Evolutionary conservation across 371 early-diverging fungal genomes (phyloP).

Genomic region (Mucor sp.): DNA sequence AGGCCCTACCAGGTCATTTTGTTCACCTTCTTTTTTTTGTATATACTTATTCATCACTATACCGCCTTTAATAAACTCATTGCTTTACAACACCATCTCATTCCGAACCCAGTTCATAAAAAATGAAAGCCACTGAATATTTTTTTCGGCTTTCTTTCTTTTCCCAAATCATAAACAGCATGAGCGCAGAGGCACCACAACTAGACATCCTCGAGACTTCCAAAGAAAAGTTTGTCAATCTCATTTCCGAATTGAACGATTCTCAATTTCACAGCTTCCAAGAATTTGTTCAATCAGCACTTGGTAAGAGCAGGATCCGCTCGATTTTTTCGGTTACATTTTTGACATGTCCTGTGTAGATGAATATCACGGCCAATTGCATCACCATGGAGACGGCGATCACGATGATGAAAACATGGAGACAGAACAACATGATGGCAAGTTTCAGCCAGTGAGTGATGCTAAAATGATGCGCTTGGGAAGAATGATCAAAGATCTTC

Average conservation of each 20-base stretch:
- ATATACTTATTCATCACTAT: neutral
- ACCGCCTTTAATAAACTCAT: neutral
- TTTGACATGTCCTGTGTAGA: slow-evolving; percentile 25
- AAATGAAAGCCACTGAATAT: slow-evolving; percentile 1
- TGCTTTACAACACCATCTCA: neutral
- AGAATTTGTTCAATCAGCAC: slow-evolving; percentile 55
- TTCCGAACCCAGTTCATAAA: neutral
- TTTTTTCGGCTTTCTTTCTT: neutral
- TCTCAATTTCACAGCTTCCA: slow-evolving; percentile 56
- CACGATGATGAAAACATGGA: slow-evolving; percentile 26
- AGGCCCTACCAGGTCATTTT: neutral
- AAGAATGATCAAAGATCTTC: slow-evolving; percentile 60
- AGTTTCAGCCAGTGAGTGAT: slow-evolving; percentile 46
- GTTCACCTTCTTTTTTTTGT: neutral
- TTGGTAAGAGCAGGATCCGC: slow-evolving; percentile 39
- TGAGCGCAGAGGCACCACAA: slow-evolving; percentile 17
- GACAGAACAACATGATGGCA: slow-evolving; percentile 27
- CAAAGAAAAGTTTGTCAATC: slow-evolving; percentile 56
- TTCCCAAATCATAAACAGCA: neutral
- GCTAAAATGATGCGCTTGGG: slow-evolving; percentile 45
- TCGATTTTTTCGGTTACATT: neutral
- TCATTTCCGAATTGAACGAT: slow-evolving; percentile 52
- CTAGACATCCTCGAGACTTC: slow-evolving; percentile 36
- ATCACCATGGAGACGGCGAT: slow-evolving; percentile 21
- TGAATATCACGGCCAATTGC: slow-evolving; percentile 44